phyloP scores from a whole-genome alignment of 2,329 filamentous ascomycete species.

The Pyrenochaeta sp. region DNA sequence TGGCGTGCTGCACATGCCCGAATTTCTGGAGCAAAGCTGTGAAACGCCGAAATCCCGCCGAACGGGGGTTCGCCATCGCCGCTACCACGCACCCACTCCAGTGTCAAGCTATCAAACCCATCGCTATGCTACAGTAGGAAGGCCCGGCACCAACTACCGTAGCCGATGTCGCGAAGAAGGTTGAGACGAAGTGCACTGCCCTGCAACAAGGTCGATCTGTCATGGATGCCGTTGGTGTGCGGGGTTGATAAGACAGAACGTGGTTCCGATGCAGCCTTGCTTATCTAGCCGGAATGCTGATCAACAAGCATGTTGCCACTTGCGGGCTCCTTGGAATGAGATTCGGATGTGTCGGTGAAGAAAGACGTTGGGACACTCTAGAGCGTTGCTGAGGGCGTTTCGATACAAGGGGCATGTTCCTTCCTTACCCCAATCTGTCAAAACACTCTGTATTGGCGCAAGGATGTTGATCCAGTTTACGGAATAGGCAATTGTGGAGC shows the following conservation, averaged over 20 bases:
- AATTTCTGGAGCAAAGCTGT: constrained; percentile 10
- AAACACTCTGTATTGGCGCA: too few relatives aligned
- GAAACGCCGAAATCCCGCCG: constrained; percentile 12
- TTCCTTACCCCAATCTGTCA: too few relatives aligned
- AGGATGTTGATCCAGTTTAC: too few relatives aligned
- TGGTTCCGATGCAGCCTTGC: not conserved
- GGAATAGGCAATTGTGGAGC: too few relatives aligned
- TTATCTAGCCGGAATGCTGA: not conserved
- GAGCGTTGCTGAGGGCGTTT: too few relatives aligned
- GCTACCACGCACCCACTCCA: not conserved
- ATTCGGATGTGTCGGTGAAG: too few relatives aligned
- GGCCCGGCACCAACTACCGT: constrained; percentile 6
- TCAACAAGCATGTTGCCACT: too few relatives aligned
- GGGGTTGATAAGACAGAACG: not conserved
- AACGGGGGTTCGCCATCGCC: not conserved
- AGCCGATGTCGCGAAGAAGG: constrained; percentile 4
- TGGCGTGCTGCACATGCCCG: constrained; percentile 15
- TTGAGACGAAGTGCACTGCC: not conserved
- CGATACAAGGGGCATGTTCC: too few relatives aligned
- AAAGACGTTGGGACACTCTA: too few relatives aligned
- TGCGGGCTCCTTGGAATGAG: too few relatives aligned
- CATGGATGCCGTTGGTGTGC: constrained; percentile 1
- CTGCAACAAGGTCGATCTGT: constrained; percentile 2
- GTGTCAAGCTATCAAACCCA: not conserved
- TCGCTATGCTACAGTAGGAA: not conserved